A percentile compares a stretch with the other conserved stretches of the same genome.
Evolutionary conservation across 371 early-diverging fungal species (phyloP).

Genomic region (Thermomucor indicae-seudaticae): DNA sequence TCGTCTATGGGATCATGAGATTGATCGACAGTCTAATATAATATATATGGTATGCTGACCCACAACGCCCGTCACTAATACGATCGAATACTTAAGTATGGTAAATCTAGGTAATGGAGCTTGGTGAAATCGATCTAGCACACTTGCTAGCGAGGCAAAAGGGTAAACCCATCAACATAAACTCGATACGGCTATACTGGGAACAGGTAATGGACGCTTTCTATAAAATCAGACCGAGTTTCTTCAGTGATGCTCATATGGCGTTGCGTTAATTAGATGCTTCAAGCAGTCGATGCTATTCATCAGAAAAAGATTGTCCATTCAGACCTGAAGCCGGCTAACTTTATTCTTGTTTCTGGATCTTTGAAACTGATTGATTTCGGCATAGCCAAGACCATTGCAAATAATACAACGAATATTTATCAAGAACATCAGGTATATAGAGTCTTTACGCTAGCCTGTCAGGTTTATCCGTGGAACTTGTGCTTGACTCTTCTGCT

Average conservation of each 20-base stretch:
- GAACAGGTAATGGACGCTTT: constrained; percentile 59
- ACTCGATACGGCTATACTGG: constrained; percentile 81
- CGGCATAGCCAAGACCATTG: constrained; percentile 96
- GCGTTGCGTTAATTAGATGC: constrained; percentile 62
- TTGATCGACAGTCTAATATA: constrained; percentile 29
- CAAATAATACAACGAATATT: constrained; percentile 95
- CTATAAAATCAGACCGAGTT: too few species aligned
- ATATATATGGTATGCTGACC: constrained; percentile 6
- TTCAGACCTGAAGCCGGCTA: constrained; percentile 95
- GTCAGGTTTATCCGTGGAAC: too few species aligned
- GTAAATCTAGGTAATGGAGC: constrained; percentile 69
- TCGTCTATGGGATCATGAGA: constrained; percentile 73
- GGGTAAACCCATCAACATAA: constrained; percentile 55
- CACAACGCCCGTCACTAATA: too few species aligned
- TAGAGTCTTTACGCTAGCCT: too few species aligned
- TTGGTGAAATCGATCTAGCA: constrained; percentile 92
- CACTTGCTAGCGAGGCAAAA: constrained; percentile 58
- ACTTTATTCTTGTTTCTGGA: constrained; percentile 85
- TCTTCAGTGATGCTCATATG: neutral
- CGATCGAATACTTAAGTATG: too few species aligned
- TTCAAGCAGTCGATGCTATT: constrained; percentile 85
- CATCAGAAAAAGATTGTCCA: constrained; percentile 92
- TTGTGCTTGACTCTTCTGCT: neutral
- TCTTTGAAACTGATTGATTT: constrained; percentile 95
- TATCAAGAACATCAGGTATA: constrained; percentile 78